These are phyloP conservation scores for Neurospora intermedia DNA, from an alignment of 495 filamentous ascomycete genomes.

Conservation along the genomic window DNA sequence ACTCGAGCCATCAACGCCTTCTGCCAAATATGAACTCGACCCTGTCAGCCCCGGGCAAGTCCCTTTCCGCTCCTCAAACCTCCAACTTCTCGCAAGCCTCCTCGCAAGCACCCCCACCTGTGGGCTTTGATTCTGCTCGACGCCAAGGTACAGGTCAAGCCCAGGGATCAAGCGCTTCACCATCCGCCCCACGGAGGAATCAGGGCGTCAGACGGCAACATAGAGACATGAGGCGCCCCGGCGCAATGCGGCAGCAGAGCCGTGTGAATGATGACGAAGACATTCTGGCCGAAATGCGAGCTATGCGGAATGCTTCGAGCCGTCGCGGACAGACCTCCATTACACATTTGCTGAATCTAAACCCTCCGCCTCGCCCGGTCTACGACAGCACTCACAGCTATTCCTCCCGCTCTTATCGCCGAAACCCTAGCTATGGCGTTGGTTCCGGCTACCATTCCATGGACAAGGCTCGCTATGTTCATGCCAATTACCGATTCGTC, in stretches of 20 bases:
- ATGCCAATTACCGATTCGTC: constrained; percentile 96
- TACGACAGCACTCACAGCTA: constrained; percentile 41
- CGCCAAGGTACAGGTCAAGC: constrained; percentile 51
- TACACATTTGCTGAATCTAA: constrained; percentile 91
- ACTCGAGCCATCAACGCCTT: constrained; percentile 6
- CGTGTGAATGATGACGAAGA: constrained; percentile 50
- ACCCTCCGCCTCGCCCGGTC: constrained; percentile 65
- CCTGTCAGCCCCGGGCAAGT: constrained; percentile 31
- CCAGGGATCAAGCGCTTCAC: constrained; percentile 41
- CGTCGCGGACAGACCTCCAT: constrained; percentile 93
- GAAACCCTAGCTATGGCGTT: constrained; percentile 71
- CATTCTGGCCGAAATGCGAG: constrained; percentile 71
- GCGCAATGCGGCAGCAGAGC: constrained; percentile 8
- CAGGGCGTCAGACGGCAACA: constrained; percentile 70
- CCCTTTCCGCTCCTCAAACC: constrained; percentile 25
- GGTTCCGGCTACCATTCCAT: constrained; percentile 85
- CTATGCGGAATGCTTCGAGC: constrained; percentile 72
- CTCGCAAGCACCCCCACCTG: constrained; percentile 16
- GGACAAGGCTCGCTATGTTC: constrained; percentile 91
- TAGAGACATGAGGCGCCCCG: constrained; percentile 42
- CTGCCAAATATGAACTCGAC: constrained; percentile 34
- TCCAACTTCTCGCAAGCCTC: constrained; percentile 15
- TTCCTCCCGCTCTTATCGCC: constrained; percentile 38
- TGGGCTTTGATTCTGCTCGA: constrained; percentile 46
- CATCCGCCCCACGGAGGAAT: constrained; percentile 53